phyloP scores from a whole-genome alignment of 2,329 filamentous ascomycete species.

The Coniochaeta hoffmannii region DNA sequence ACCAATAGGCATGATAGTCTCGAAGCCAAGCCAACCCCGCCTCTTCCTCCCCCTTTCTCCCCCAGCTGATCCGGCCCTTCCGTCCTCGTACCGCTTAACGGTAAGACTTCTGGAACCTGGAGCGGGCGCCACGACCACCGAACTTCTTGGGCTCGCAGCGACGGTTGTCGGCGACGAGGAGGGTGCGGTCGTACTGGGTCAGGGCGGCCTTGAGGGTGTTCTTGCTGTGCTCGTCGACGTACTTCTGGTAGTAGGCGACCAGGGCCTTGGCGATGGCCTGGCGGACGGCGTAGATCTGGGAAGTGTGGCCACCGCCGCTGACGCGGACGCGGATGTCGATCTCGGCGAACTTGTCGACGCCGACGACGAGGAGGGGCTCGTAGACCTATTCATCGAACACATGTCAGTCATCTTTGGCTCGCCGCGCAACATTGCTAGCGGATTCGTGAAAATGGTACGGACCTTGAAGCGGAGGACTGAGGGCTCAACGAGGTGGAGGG shows the following conservation, averaged over 20 bases:
- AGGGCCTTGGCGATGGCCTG: constrained; percentile 98
- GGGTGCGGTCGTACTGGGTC: constrained; percentile 60
- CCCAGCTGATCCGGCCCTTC: not conserved
- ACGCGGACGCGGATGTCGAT: constrained; percentile 92
- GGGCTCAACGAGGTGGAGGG: constrained; percentile 87
- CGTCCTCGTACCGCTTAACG: constrained; percentile 56
- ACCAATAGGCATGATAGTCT: not conserved
- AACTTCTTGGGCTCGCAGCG: constrained; percentile 99
- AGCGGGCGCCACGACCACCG: constrained; percentile 85
- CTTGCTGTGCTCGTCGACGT: constrained; percentile 99
- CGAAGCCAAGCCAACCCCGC: not conserved
- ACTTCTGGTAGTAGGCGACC: constrained; percentile 99
- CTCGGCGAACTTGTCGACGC: constrained; percentile 62
- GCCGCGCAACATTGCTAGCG: not conserved
- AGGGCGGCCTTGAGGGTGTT: constrained; percentile 98
- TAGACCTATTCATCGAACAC: constrained; percentile 59
- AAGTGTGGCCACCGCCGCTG: constrained; percentile 93
- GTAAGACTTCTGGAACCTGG: constrained; percentile 99
- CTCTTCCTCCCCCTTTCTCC: not conserved
- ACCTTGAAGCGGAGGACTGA: constrained; percentile 97
- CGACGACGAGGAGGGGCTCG: constrained; percentile 95
- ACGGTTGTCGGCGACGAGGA: constrained; percentile 98
- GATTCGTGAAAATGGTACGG: constrained; percentile 25
- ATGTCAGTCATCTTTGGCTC: constrained; percentile 6
- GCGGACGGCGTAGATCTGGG: constrained; percentile 84